Conservation (phyloP, 148 eudicot genomes). For the Nepenthes mirabilis region DNA sequence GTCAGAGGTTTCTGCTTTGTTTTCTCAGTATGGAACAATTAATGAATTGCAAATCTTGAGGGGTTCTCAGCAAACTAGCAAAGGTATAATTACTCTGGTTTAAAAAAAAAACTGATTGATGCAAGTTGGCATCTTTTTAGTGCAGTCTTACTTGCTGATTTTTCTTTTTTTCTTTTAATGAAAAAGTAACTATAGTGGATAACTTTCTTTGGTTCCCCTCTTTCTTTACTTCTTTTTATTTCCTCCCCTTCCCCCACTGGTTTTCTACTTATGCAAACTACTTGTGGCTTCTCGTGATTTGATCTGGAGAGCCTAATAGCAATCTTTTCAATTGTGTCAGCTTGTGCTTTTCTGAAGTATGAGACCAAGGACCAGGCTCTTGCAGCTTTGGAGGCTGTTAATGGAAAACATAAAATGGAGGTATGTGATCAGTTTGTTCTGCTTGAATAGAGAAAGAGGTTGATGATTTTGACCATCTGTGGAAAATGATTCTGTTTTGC, state of each 20-base stretch:
- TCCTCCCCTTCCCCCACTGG: not conserved
- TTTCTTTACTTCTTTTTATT: not conserved
- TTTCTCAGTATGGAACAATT: conserved; percentile 79
- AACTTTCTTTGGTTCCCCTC: not conserved
- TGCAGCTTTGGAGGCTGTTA: conserved; percentile 85
- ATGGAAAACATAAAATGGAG: conserved; percentile 90
- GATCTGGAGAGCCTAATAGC: conserved; percentile 4
- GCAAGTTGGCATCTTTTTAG: too few species aligned
- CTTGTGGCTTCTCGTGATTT: not conserved
- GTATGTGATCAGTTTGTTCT: conserved; percentile 28
- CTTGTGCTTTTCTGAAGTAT: conserved; percentile 93
- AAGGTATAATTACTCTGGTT: conserved; percentile 33
- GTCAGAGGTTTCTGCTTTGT: conserved; percentile 70
- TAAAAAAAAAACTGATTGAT: too few species aligned
- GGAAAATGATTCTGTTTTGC: too few species aligned
- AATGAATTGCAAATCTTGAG: conserved; percentile 89
- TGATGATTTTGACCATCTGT: too few species aligned
- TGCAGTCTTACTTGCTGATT: too few species aligned
- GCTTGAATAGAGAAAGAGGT: too few species aligned
- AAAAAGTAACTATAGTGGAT: too few species aligned
- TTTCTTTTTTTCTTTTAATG: too few species aligned
- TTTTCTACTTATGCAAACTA: not conserved
- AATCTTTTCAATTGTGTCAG: conserved; percentile 21
- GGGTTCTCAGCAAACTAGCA: conserved; percentile 95
- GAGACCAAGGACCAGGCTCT: conserved; percentile 94